Evolutionary conservation across 1,139 yeast genomes (phyloP).

Genomic region (Torulaspora globosa): DNA sequence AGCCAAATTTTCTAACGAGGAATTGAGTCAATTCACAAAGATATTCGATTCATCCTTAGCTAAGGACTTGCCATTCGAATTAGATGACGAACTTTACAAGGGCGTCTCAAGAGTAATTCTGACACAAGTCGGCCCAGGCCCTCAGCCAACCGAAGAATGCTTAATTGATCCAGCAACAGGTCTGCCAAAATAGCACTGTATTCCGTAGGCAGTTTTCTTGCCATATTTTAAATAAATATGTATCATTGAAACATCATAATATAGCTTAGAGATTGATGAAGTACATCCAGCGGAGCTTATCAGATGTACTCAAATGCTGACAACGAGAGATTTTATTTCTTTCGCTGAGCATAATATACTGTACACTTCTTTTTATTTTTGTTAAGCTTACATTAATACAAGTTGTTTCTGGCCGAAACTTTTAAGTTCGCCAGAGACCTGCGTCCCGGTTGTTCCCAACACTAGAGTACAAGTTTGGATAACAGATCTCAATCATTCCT

Average conservation of each 20-base stretch:
- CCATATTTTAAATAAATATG: background rate
- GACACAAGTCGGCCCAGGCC: constrained; percentile 86
- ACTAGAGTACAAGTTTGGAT: background rate
- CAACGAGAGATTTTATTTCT: background rate
- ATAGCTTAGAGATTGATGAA: background rate
- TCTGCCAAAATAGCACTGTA: constrained; percentile 37
- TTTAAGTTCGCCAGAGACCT: background rate
- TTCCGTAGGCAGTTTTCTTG: background rate
- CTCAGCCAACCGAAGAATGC: constrained; percentile 52
- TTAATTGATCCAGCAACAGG: constrained; percentile 52
- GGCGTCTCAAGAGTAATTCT: constrained; percentile 81
- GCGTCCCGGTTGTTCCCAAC: background rate
- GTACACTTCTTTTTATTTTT: background rate
- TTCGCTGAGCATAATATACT: background rate
- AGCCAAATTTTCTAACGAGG: constrained; percentile 36
- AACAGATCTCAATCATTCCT: constrained; percentile 12
- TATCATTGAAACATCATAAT: background rate
- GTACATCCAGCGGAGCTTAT: background rate
- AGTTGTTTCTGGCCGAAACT: background rate
- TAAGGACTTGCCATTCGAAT: constrained; percentile 37
- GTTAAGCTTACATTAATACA: constrained; percentile 1
- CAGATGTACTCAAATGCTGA: background rate
- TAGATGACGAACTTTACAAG: constrained; percentile 51
- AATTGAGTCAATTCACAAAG: constrained; percentile 31
- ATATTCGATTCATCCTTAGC: constrained; percentile 41